Evolutionary conservation across 352 stramenopile genomes (phyloP), one percentile per base, ranked within the genome.

Genomic region (Nothophytophthora sp.): DNA sequence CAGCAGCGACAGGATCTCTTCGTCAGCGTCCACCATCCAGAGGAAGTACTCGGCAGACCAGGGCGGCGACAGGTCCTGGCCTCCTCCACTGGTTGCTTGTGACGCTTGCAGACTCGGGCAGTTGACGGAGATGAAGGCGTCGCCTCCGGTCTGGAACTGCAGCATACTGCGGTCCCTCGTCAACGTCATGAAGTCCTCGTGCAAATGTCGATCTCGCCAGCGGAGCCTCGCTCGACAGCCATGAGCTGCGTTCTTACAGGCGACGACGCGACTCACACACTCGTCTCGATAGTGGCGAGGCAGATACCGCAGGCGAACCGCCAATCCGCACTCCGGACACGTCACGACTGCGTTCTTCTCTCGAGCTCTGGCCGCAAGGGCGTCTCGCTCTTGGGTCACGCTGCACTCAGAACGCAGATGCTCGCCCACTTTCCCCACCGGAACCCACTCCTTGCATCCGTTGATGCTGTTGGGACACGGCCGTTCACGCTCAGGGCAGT

Each of bases 1-100:
- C n/a, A 82, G 45, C 10, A 90, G 54, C 5, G 65, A 71, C 49
- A 86, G 19, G 9, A 90, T 64, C 44, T 90, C 79, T 13, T 86
- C 66, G 3, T 67, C 22, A 4, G 62, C 65, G 10, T 81, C 65
- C 4, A 71, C 63, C 35, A 88, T 54, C 76, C 77, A 86, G 2
- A 90, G 25, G 37, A 74, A 92, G 42, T 71, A 85, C 44, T 92
- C 81, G 16, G 81, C 62, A 11, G 79, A 87, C 81, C 81, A 90
- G 0, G 81, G 81, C 7, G 78, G 81, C 12, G 75, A 33, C 25
- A 86, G 41, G 45, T 92, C 78, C 10, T n/a, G n/a, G n/a, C n/a
- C n/a, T n/a, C n/a, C n/a, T n/a, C n/a, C n/a, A n/a, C 23, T 22
- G 25, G 16, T 48, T 16, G 20, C 33, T 43, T 35, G 30, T 45